These are phyloP conservation scores for Candida piceae DNA, from an alignment of 805 yeast species.

Conservation along the genomic window DNA sequence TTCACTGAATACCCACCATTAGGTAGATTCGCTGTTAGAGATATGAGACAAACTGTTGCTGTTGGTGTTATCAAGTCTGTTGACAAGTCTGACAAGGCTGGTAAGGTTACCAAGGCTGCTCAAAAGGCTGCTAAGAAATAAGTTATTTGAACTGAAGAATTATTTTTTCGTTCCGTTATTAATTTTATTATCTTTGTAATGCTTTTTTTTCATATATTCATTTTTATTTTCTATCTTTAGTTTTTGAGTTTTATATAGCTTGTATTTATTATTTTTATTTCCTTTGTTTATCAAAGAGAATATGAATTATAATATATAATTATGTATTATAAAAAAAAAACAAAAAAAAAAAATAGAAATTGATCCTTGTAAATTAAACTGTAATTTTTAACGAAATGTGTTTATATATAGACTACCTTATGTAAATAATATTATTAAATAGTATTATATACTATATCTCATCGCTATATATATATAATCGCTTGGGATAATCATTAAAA, in stretches of 20 bases:
- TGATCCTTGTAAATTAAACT: too few species aligned
- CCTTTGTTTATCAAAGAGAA: too few species aligned
- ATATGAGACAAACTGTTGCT: slow-evolving; percentile 99
- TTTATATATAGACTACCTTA: too few species aligned
- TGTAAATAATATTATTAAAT: too few species aligned
- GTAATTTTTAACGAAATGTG: too few species aligned
- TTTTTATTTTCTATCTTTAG: not conserved
- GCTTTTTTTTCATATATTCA: not conserved
- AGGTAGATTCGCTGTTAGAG: slow-evolving; percentile 98
- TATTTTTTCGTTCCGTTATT: not conserved
- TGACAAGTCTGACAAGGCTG: slow-evolving; percentile 77
- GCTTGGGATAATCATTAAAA: too few species aligned
- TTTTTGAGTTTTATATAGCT: slow-evolving; percentile 2
- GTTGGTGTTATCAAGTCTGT: slow-evolving; percentile 98
- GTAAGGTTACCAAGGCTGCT: slow-evolving; percentile 97
- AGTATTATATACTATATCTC: too few species aligned
- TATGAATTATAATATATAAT: slow-evolving; percentile 1
- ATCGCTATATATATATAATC: too few species aligned
- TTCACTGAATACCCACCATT: slow-evolving; percentile 94
- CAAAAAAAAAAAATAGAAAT: too few species aligned
- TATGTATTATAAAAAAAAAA: slow-evolving; percentile 2
- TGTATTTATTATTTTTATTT: not conserved
- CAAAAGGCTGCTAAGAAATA: slow-evolving; percentile 74
- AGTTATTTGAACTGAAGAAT: slow-evolving; percentile 34
- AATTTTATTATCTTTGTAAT: slow-evolving; percentile 1